A percentile compares a stretch with the other conserved stretches of the same genome.
These are phyloP conservation scores for Gaeumannomyces sp. DNA, from an alignment of 2,329 filamentous ascomycete species.

Conservation along the genomic window DNA sequence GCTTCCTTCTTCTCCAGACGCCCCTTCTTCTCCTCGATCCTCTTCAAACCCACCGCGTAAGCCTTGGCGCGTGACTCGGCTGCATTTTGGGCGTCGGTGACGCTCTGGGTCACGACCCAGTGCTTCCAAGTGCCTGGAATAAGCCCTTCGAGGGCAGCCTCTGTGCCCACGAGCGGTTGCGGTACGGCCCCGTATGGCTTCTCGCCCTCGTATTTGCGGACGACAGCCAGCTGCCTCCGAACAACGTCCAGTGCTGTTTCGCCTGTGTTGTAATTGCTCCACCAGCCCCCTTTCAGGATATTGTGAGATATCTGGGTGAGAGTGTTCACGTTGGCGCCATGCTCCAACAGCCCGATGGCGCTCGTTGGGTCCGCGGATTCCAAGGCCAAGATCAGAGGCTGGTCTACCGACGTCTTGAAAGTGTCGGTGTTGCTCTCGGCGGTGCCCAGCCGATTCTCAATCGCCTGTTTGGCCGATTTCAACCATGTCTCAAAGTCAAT, in stretches of 20 bases:
- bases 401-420: slow-evolving; percentile 45
- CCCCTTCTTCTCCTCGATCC: slow-evolving; percentile 24
- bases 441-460: slow-evolving; percentile 28
- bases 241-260: slow-evolving; percentile 56
- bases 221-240: slow-evolving; percentile 39
- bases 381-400: slow-evolving; percentile 62
- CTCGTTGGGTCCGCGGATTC: slow-evolving; percentile 40
- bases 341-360: slow-evolving; percentile 52
- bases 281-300: slow-evolving; percentile 27
- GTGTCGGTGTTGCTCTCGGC: slow-evolving; percentile 41
- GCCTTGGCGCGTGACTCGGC: slow-evolving; percentile 27
- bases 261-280: slow-evolving; percentile 30
- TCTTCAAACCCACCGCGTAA: slow-evolving; percentile 29
- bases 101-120: slow-evolving; percentile 41
- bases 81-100: slow-evolving; percentile 25
- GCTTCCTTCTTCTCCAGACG: slow-evolving; percentile 48
- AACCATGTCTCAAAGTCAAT: slow-evolving; percentile 61
- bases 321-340: slow-evolving; percentile 60
- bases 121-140: slow-evolving; percentile 53
- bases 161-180: slow-evolving; percentile 27
- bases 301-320: slow-evolving; percentile 37
- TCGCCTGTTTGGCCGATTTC: slow-evolving; percentile 44
- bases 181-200: slow-evolving; percentile 19
- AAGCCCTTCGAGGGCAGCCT: slow-evolving; percentile 49
- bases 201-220: slow-evolving; percentile 40